These are phyloP conservation scores for Yamadazyma nakazawae DNA, from an alignment of 805 yeast genomes.

Conservation along the genomic window DNA sequence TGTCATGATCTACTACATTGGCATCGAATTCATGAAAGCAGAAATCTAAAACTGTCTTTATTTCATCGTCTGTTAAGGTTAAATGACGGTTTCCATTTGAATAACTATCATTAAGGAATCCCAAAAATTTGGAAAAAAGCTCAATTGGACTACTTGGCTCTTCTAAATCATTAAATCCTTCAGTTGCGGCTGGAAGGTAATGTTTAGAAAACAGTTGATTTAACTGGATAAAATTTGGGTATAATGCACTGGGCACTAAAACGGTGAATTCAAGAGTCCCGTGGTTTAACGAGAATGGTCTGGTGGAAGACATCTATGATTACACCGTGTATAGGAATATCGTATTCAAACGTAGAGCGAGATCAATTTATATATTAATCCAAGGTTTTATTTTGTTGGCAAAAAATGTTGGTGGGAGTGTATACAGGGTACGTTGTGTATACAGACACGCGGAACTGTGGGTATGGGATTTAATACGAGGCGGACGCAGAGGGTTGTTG, in stretches of 20 bases:
- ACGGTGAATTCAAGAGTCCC: constrained; percentile 87
- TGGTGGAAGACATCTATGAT: constrained; percentile 11
- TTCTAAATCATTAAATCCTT: constrained; percentile 78
- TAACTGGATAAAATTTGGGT: constrained; percentile 79
- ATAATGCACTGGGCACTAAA: constrained; percentile 77
- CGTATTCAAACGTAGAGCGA: background rate
- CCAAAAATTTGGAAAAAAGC: constrained; percentile 78
- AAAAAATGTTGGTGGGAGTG: constrained; percentile 5
- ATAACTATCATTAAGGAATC: constrained; percentile 42
- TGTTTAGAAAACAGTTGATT: constrained; percentile 79
- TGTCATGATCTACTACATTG: constrained; percentile 59
- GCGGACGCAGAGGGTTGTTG: background rate
- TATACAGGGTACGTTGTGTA: background rate
- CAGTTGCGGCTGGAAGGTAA: constrained; percentile 70
- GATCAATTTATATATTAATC: background rate
- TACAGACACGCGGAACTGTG: background rate
- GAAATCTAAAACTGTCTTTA: constrained; percentile 65
- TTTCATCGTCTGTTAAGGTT: constrained; percentile 49
- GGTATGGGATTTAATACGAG: background rate
- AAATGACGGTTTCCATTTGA: background rate
- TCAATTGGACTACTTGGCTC: constrained; percentile 89
- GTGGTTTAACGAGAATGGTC: constrained; percentile 75
- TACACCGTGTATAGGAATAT: background rate
- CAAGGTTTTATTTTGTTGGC: background rate
- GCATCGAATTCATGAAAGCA: constrained; percentile 82